Percentiles rank a stretch among this genome's conserved stretches.
phyloP scores from a whole-genome alignment of 179 eudicot genomes.

The Beta macrorhiza region DNA sequence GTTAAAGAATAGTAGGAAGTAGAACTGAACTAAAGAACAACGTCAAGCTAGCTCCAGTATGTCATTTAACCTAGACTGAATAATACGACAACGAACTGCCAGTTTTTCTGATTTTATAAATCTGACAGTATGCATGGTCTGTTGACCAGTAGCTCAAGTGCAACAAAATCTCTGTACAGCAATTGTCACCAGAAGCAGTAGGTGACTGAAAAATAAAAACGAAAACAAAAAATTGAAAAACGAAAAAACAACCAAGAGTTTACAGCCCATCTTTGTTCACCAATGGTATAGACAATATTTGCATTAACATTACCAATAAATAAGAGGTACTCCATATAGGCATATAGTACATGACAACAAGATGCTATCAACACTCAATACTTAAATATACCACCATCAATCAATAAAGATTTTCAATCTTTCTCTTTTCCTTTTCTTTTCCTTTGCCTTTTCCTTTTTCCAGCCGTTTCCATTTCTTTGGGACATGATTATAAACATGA shows the following conservation, averaged over 20 bases:
- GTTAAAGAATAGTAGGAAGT: no score
- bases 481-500: background rate
- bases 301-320: slow-evolving; percentile 15
- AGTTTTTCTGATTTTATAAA: background rate
- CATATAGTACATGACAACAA: slow-evolving; percentile 21
- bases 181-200: background rate
- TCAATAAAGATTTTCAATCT: slow-evolving; percentile 13
- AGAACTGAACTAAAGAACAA: background rate
- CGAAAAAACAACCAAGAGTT: background rate
- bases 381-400: slow-evolving; percentile 13
- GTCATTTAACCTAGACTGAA: background rate
- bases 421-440: background rate
- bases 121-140: slow-evolving; percentile 15
- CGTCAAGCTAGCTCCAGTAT: slow-evolving; percentile 5
- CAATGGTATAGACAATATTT: slow-evolving; percentile 16
- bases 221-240: background rate
- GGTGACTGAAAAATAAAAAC: background rate
- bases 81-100: background rate
- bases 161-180: slow-evolving; percentile 2
- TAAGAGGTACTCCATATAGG: background rate
- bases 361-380: slow-evolving; percentile 30
- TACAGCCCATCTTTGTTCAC: background rate
- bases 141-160: background rate
- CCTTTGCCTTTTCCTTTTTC: background rate
- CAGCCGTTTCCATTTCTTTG: no score